Conservation (phyloP, 2,329 filamentous ascomycete genomes). For the Nemania sp. region DNA sequence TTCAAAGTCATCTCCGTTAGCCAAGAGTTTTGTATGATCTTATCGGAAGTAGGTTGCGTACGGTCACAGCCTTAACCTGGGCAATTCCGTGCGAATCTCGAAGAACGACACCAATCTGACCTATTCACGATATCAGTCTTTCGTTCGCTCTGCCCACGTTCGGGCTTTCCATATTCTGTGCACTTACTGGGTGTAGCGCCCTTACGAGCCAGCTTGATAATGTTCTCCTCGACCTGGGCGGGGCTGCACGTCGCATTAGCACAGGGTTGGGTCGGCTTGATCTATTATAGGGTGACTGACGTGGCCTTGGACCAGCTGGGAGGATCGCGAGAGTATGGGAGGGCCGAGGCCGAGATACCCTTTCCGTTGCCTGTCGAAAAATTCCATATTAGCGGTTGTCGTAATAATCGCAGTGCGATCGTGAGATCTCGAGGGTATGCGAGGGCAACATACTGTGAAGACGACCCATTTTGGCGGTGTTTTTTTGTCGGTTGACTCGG, state of each 20-base stretch:
- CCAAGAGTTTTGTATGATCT: not conserved
- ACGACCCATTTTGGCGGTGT: slow-evolving; percentile 79
- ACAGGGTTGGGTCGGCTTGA: not conserved
- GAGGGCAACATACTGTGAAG: slow-evolving; percentile 67
- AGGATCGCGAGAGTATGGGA: slow-evolving; percentile 93
- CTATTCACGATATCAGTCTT: slow-evolving; percentile 5
- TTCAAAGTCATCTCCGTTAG: slow-evolving; percentile 41
- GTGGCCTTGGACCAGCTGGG: slow-evolving; percentile 99
- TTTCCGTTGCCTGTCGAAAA: slow-evolving; percentile 63
- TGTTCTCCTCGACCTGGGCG: slow-evolving; percentile 98
- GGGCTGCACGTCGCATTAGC: slow-evolving; percentile 48
- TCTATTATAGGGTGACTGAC: slow-evolving; percentile 7
- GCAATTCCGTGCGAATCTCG: slow-evolving; percentile 97
- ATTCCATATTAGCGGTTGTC: slow-evolving; percentile 7
- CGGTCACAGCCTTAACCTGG: slow-evolving; percentile 93
- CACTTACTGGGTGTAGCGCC: slow-evolving; percentile 67
- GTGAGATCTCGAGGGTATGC: not conserved
- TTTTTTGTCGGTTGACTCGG: slow-evolving; percentile 35
- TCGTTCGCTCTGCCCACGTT: not conserved
- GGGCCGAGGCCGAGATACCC: slow-evolving; percentile 93
- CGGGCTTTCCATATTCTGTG: not conserved
- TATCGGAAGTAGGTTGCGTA: not conserved
- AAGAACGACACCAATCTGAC: slow-evolving; percentile 77
- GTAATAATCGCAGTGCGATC: not conserved
- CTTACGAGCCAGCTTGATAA: slow-evolving; percentile 98